phyloP scores from a whole-genome alignment of 257 asterid species.

The Salvia rosmarinus region DNA sequence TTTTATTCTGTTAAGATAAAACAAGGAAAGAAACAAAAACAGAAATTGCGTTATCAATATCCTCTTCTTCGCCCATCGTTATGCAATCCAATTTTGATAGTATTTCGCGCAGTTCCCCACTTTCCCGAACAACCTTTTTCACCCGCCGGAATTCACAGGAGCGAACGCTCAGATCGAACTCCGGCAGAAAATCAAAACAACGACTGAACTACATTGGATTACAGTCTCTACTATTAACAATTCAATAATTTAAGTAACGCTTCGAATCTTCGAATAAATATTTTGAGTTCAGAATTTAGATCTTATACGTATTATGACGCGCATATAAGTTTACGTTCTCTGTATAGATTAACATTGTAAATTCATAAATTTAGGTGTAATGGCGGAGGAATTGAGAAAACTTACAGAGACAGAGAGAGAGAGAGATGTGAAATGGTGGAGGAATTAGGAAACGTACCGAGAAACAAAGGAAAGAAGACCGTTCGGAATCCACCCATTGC shows the following conservation, averaged over 20 bases:
- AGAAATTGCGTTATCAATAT: background rate
- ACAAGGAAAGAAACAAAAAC: background rate
- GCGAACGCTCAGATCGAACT: background rate
- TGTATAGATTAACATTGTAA: background rate
- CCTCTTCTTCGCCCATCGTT: background rate
- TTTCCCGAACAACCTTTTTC: too few relatives aligned
- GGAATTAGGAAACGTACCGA: too few relatives aligned
- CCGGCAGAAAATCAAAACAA: background rate
- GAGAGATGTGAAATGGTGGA: background rate
- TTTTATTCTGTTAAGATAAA: background rate
- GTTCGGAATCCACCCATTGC: slow-evolving; percentile 10
- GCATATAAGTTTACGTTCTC: too few relatives aligned
- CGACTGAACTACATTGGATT: background rate
- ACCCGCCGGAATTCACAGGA: too few relatives aligned
- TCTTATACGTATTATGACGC: too few relatives aligned
- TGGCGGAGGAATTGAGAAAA: too few relatives aligned
- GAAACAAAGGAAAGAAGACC: background rate
- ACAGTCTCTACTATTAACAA: background rate
- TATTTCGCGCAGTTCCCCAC: background rate
- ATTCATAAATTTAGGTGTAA: background rate
- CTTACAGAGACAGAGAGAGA: background rate
- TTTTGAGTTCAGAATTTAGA: background rate
- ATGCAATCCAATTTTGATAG: background rate
- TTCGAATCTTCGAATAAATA: background rate
- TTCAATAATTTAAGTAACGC: background rate